A percentile compares a stretch with the other conserved stretches of the same genome.
These are phyloP conservation scores for Ophiocordyceps robertsii DNA, from an alignment of 2,329 filamentous ascomycete genomes.

Conservation along the genomic window DNA sequence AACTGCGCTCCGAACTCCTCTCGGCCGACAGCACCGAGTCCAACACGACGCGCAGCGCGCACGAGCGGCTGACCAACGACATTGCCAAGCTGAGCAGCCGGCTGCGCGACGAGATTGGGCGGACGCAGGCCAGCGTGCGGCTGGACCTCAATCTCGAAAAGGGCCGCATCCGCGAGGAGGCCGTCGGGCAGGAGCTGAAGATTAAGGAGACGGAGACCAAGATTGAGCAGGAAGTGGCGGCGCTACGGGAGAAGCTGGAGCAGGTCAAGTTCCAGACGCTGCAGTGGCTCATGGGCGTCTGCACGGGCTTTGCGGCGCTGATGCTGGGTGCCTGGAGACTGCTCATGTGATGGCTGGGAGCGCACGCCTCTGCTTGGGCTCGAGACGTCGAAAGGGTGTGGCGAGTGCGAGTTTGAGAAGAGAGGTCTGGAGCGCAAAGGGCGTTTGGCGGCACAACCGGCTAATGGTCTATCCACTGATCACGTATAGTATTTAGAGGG, in stretches of 20 bases:
- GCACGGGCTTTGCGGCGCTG: conserved; percentile 53
- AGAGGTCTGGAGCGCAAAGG: too few relatives aligned
- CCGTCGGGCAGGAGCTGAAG: conserved; percentile 91
- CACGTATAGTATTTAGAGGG: too few relatives aligned
- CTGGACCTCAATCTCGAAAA: conserved; percentile 94
- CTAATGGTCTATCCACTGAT: too few relatives aligned
- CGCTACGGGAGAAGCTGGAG: conserved; percentile 80
- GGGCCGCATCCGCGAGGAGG: conserved; percentile 89
- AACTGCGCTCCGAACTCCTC: conserved; percentile 85
- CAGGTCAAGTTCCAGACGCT: conserved; percentile 96
- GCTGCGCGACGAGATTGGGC: conserved; percentile 82
- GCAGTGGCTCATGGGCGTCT: conserved; percentile 92
- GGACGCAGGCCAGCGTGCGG: conserved; percentile 85
- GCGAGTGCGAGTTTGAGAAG: too few relatives aligned
- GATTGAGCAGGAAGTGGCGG: conserved; percentile 94
- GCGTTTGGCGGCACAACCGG: too few relatives aligned
- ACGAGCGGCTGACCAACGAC: conserved; percentile 89
- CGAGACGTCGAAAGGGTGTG: too few relatives aligned
- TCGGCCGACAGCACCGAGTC: conserved; percentile 86
- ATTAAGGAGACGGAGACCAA: conserved; percentile 98
- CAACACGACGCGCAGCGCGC: conserved; percentile 73
- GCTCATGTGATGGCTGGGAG: conserved; percentile 37
- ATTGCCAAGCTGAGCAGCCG: conserved; percentile 85
- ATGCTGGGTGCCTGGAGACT: conserved; percentile 57
- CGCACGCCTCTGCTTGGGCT: too few relatives aligned